Base-by-base conservation (phyloP, 441 rosid genomes). In the Euphorbia corollata region DNA sequence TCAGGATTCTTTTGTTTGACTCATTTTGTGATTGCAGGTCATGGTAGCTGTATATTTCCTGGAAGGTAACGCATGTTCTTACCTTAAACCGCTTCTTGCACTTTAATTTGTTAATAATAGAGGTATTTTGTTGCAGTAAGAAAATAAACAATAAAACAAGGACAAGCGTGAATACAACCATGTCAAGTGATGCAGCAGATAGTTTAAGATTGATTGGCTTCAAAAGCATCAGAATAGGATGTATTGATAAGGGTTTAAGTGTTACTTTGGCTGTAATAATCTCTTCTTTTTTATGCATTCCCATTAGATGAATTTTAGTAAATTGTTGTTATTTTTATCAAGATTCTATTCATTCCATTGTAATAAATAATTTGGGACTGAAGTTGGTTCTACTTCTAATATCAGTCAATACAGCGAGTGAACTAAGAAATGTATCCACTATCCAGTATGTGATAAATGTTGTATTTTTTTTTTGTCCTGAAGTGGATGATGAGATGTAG, bases 11-110 rank as follows among this genome's bases (percentile, higher is more conserved):
- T 12, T 13, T 45, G 6, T n/a, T n/a, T 45, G 15, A 45, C 50
- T 45, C 8, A 45, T 45, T 45, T 45, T 45, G 3, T 45, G 34
- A 73, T 72, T 86, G 79, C 90, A 93, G 99, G 97, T 82, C 97
- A 85, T 74, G 96, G 90, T 71, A 84, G 80, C 82, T 93, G 99
- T 85, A 75, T 84, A 74, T 93, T 91, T 83, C 95, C 91, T 11
- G 99, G 99, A 81, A 93, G 99, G 99, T 93, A 78, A 76, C 81
- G 43, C 60, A 30, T 39, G 11, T 16, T 45, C 11, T 6, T 19
- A 18, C 8, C n/a, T 57, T 63, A 20, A 59, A 48, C 32, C 32
- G 9, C 27, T 64, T 57, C 1, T 38, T 15, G 10, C 70, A 27
- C 32, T 27, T 27, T 27, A 27, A 27, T 27, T 27, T 43, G 56